Base-by-base conservation (phyloP, 2,329 filamentous ascomycete species). In the Fonsecaea pedrosoi region DNA sequence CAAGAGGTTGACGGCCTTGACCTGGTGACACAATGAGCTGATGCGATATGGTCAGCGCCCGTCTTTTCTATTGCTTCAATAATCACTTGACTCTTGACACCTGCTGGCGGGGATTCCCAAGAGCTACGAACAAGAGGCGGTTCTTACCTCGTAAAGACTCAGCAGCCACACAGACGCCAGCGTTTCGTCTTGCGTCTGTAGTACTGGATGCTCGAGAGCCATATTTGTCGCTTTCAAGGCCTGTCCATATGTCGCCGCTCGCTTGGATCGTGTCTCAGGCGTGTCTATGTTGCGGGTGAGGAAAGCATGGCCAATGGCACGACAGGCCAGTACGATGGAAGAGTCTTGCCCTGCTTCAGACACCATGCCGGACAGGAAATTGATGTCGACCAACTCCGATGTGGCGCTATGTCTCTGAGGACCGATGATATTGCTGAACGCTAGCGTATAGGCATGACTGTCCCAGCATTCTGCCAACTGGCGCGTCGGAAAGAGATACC, bases 131-230 rank as follows among this genome's bases (percentile, higher is more conserved):
- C 42, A 21, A 4, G 25, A 18, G 9, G 18, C 25, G 30, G n/a
- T 35, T 30, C 56, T 62, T 55, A 69, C 69, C 68, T 71, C 69
- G 62, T 69, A 71, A 18, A 69, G 21, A 45, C 69, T 71, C 56
- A 71, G 58, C 34, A 71, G 53, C 67, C 67, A 71, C 10, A 71
- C 65, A 15, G 64, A 64, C 7, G 66, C 56, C 3, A 69, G 56
- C 2, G 67, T 67, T 12, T 69, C 67, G 40, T 71, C 69, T 37
- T 59, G 45, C 4, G 37, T 54, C 54, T 64, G 65, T 38, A 60
- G 6, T 4, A 34, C 15, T 18, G 42, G 62, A 53, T 71, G 60
- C 30, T 60, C 30, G 10, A 71, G 62, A 48, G 64, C 66, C n/a
- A 48, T 50, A 66, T 71, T 71, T 21, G 67, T 68, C 10, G 65